These are phyloP conservation scores for Rasamsonia emersonii DNA, from an alignment of 2,329 filamentous ascomycete genomes.

Conservation along the genomic window DNA sequence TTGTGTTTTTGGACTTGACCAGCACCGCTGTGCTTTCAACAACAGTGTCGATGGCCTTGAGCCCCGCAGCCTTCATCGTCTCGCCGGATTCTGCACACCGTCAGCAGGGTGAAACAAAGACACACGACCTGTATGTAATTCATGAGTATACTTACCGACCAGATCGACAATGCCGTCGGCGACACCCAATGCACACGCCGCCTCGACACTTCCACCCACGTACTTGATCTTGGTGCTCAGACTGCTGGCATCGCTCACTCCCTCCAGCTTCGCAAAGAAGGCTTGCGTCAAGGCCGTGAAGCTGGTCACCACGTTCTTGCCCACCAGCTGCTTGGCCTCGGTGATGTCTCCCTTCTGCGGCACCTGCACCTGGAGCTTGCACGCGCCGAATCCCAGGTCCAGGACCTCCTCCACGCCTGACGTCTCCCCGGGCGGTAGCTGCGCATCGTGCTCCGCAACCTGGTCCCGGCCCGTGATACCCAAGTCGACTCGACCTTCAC, in stretches of 20 bases:
- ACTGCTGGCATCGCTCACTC: slow-evolving; percentile 14
- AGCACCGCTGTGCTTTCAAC: slow-evolving; percentile 80
- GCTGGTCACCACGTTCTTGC: slow-evolving; percentile 90
- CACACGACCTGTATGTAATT: no score
- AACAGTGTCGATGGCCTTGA: slow-evolving; percentile 91
- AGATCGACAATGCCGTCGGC: slow-evolving; percentile 97
- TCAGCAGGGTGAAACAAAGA: neutral
- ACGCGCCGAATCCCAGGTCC: slow-evolving; percentile 82
- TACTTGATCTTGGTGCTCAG: slow-evolving; percentile 69
- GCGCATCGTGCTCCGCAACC: slow-evolving; percentile 77
- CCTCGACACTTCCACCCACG: slow-evolving; percentile 92
- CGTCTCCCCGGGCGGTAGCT: slow-evolving; percentile 25
- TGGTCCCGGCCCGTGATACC: slow-evolving; percentile 94
- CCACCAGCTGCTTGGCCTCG: slow-evolving; percentile 68
- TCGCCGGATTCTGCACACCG: slow-evolving; percentile 72
- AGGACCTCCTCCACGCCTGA: slow-evolving; percentile 74
- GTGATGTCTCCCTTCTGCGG: slow-evolving; percentile 70
- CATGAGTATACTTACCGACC: slow-evolving; percentile 59
- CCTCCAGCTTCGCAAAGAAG: slow-evolving; percentile 76
- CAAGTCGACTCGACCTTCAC: slow-evolving; percentile 84
- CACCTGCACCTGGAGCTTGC: slow-evolving; percentile 94
- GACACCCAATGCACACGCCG: slow-evolving; percentile 88
- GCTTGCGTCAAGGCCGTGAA: slow-evolving; percentile 76
- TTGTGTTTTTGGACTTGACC: slow-evolving; percentile 79
- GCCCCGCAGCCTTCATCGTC: slow-evolving; percentile 91